Base-by-base conservation (phyloP, 495 filamentous ascomycete species). In the Penicillium nucicola region DNA sequence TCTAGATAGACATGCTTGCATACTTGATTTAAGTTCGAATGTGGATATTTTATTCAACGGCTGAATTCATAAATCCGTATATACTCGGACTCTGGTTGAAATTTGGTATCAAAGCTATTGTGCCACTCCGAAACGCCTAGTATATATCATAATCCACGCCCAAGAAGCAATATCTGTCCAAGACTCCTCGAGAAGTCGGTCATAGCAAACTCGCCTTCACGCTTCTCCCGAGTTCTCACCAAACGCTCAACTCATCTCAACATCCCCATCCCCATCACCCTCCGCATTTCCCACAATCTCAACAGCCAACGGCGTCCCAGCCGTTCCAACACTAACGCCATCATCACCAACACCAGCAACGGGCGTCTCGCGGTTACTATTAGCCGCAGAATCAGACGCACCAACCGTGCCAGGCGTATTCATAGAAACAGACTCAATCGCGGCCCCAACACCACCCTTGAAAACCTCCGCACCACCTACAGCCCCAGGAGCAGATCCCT, bases 381-480 rank as follows among this genome's bases (percentile, higher is more conserved):
- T 63, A 11, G 53, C 56, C 32, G 54, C 62, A 12, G 62, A 60
- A 38, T 62, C 62, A 46, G 50, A 58, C 23, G 45, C 61, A 17
- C 47, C 58, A 38, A 42, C 45, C 7, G 50, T 43, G 15, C 45
- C 54, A 34, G 48, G 32, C 1, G 55, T 41, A 45, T 57, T 48
- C 28, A 66, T 42, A n/a, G 55, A 51, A 1, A 61, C 52, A 31
- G 60, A 60, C 30, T 69, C 66, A 34, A 70, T 67, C n/a, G 69
- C 66, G 10, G 67, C 66, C 7, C 59, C 64, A 6, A 72, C 66
- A 17, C 67, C 71, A 33, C 57, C 65, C 45, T 70, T 67, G 11
- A 72, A 32, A 4, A 69, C 65, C 10, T 72, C 70, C 0, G 71
- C 58, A 36, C 70, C 67, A 13, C 68, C 67, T 15, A 75, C 67